Base-by-base conservation (phyloP, 2,329 filamentous ascomycete genomes). In the Orbilia oligospora region DNA sequence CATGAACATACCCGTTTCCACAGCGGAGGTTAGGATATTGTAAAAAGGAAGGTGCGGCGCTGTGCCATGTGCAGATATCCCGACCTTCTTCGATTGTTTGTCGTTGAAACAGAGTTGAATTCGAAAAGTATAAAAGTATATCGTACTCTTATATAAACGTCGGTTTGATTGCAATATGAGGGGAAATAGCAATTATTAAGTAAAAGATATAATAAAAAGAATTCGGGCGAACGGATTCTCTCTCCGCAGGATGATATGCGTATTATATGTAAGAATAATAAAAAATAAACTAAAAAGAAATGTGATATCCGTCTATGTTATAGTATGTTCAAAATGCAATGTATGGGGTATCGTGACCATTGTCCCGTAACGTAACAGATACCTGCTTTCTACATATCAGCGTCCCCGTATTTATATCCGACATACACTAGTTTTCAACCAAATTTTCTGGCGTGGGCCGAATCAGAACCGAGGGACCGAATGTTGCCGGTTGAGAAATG, bases 381-480 rank as follows among this genome's bases (percentile, higher is more conserved):
- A n/a, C 16, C n/a, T 18, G 1, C 14, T 18, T 6, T 30, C 27
- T 30, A 30, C 27, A 30, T 30, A 30, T 18, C 44, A 18, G 6
- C n/a, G n/a, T 20, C n/a, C 36, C 58, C 36, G 58, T 64, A 64
- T 64, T 44, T 44, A 44, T 48, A 44, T 51, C 48, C 20, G 36
- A 48, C 18, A 8, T 36, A 5, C 12, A n/a, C 51, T 33, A 53
- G 10, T 44, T 24, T 49, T 51, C 46, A 67, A 53, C 63, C 46
- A 67, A 53, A 38, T 44, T 55, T 68, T 51, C 30, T 41, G 24
- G 58, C 14, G 38, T 66, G 70, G 70, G 70, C 70, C 69, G 70
- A 73, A 51, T n/a, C 48, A 38, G 46, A 66, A 73, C 70, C 70
- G 70, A 73, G 70, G 69, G 61, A 66, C 70, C 70, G 70, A 73